These are phyloP conservation scores for Leccinum griseonigrum DNA, from an alignment of 1,284 basidiomycete species.

Conservation along the genomic window DNA sequence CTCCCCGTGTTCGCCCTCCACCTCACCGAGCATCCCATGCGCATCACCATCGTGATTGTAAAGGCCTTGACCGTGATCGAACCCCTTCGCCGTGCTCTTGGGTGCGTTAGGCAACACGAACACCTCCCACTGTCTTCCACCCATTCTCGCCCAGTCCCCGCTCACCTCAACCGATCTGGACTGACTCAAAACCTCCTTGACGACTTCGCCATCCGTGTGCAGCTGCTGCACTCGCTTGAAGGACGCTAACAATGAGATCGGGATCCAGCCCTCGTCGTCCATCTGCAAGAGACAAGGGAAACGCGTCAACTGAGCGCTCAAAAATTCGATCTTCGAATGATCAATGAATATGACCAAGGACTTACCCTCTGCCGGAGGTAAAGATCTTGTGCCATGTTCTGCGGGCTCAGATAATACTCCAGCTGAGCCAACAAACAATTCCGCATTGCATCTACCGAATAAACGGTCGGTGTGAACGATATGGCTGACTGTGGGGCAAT, in stretches of 20 bases:
- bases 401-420: conserved; percentile 86
- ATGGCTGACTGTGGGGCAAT: conserved; percentile 22
- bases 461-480: conserved; percentile 60
- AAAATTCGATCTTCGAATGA: neutral
- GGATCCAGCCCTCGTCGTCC: conserved; percentile 88
- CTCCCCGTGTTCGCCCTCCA: conserved; percentile 24
- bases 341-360: conserved; percentile 4
- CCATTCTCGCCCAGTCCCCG: conserved; percentile 67
- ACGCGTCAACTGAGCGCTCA: conserved; percentile 4
- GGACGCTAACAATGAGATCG: conserved; percentile 75
- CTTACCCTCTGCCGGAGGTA: conserved; percentile 75
- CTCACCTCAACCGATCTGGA: conserved; percentile 75
- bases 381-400: conserved; percentile 84
- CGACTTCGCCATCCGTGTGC: conserved; percentile 63
- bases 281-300: conserved; percentile 53
- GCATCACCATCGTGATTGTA: neutral
- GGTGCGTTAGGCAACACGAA: conserved; percentile 74
- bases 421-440: conserved; percentile 76
- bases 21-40: conserved; percentile 9
- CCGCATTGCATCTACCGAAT: conserved; percentile 61
- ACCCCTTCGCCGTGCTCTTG: conserved; percentile 38
- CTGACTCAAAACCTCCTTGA: conserved; percentile 68
- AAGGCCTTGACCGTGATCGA: neutral
- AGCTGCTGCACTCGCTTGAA: conserved; percentile 82
- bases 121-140: conserved; percentile 51